Percentiles rank a stretch among this genome's conserved stretches.
phyloP scores from a whole-genome alignment of 768 basidiomycete genomes.

The Chalciporus pseudorubinellus region DNA sequence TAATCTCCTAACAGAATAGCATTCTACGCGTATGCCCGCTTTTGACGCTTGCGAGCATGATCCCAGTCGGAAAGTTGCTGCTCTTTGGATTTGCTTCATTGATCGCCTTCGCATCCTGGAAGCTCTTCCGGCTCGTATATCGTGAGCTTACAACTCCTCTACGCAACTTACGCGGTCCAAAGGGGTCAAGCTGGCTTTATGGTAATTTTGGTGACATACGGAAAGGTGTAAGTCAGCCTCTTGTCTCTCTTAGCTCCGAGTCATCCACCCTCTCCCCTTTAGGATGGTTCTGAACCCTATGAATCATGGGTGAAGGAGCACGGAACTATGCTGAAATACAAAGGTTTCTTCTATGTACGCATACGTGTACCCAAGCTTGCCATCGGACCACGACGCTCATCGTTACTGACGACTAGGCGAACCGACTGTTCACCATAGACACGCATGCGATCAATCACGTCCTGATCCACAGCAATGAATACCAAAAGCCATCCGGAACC shows the following conservation, averaged over 20 bases:
- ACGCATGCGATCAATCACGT: conserved; percentile 63
- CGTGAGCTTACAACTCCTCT: conserved; percentile 41
- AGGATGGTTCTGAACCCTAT: too few species aligned
- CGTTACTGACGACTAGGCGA: conserved; percentile 2
- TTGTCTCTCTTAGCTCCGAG: too few species aligned
- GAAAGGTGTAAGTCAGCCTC: conserved; percentile 18
- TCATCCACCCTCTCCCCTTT: too few species aligned
- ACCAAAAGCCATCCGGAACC: conserved; percentile 50
- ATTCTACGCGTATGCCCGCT: too few species aligned
- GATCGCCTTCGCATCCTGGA: conserved; percentile 31
- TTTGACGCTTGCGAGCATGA: too few species aligned
- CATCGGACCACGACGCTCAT: too few species aligned
- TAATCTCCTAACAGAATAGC: too few species aligned
- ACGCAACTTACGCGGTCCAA: conserved; percentile 47
- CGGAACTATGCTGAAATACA: conserved; percentile 44
- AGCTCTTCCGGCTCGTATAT: conserved; percentile 31
- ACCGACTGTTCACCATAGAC: conserved; percentile 55
- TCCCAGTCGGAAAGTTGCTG: conserved; percentile 1
- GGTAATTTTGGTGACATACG: conserved; percentile 48
- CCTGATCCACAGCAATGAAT: conserved; percentile 52
- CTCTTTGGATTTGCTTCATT: conserved; percentile 16
- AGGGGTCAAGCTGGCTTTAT: conserved; percentile 41
- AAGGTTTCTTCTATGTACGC: too few species aligned
- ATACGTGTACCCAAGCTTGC: too few species aligned
- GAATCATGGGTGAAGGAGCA: conserved; percentile 48